A percentile compares a stretch with the other conserved stretches of the same genome.
phyloP scores from a whole-genome alignment of 2,329 filamentous ascomycete species.

The Dactylellina drechsleri region DNA sequence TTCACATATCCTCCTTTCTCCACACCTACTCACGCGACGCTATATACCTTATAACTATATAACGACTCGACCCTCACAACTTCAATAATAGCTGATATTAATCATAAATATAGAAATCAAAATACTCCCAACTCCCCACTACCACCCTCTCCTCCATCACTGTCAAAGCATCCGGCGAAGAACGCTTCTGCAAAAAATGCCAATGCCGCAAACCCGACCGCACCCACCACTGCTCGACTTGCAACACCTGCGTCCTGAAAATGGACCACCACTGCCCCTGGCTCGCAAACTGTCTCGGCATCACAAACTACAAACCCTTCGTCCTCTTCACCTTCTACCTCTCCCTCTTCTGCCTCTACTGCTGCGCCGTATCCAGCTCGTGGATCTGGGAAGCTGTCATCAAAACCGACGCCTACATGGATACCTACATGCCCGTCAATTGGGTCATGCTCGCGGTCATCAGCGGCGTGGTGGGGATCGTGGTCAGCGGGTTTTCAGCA shows the following conservation, averaged over 20 bases:
- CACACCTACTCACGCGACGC: background rate
- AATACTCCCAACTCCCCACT: conserved; percentile 85
- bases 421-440: conserved; percentile 85
- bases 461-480: conserved; percentile 88
- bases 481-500: conserved; percentile 84
- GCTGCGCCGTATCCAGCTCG: conserved; percentile 77
- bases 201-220: conserved; percentile 93
- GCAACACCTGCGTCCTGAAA: conserved; percentile 92
- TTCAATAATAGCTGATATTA: conserved; percentile 5
- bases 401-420: conserved; percentile 73
- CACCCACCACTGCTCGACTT: conserved; percentile 95
- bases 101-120: conserved; percentile 62
- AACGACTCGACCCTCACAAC: background rate
- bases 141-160: conserved; percentile 78
- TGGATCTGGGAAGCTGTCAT: conserved; percentile 91
- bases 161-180: conserved; percentile 87
- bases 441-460: conserved; percentile 88
- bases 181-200: conserved; percentile 97
- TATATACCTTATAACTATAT: too few species aligned
- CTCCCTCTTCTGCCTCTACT: conserved; percentile 82
- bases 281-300: conserved; percentile 92
- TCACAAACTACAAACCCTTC: conserved; percentile 96
- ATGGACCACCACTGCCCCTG: conserved; percentile 99
- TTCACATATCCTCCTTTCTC: background rate
- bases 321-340: conserved; percentile 91